Base-by-base conservation (phyloP, 2,329 filamentous ascomycete genomes). In the Phaeosphaeria sp. region DNA sequence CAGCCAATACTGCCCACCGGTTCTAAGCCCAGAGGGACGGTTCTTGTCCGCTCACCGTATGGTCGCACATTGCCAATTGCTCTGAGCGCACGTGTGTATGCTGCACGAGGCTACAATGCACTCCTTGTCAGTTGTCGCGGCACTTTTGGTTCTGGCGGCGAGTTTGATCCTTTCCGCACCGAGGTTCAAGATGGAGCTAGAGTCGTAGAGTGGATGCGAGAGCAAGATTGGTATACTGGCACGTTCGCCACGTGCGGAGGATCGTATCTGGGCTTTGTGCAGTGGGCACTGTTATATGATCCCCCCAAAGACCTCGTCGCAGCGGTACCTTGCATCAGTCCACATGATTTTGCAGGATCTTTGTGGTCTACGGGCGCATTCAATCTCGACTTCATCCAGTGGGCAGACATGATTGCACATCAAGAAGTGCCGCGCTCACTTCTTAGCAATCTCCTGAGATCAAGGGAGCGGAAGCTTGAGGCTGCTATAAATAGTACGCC, bases 191-290 rank as follows among this genome's bases (percentile, higher is more conserved):
- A 63, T 23, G 60, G 60, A n/a, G 33, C 59, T 20, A 51, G 46
- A 1, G 59, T 59, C 15, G 57, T 65, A 10, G 48, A 50, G 20
- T 65, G 62, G 57, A 65, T 65, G 59, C 46, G 60, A 17, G 27
- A 60, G 23, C 62, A 64, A 39, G 36, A 43, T 4, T 64, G 61
- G 61, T 64, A 61, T 21, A 64, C 61, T 11, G 61, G 61, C 1
- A 44, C 53, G 1, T 62, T 64, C 27, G 61, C 61, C 1, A 64
- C 61, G 6, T 15, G 56, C 20, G 61, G 61, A 7, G 48, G 22
- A 4, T 62, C 59, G 23, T 62, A 65, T 42, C 49, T 62, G 1
- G 59, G 62, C 6, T 65, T 55, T 33, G 46, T 46, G 10, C 59
- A 64, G 48, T 64, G 62, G 62, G 62, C 59, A 13, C 36, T 62